Evolutionary conservation across 1,139 yeast species (phyloP).

Genomic region (Candida pseudoviswanathii): DNA sequence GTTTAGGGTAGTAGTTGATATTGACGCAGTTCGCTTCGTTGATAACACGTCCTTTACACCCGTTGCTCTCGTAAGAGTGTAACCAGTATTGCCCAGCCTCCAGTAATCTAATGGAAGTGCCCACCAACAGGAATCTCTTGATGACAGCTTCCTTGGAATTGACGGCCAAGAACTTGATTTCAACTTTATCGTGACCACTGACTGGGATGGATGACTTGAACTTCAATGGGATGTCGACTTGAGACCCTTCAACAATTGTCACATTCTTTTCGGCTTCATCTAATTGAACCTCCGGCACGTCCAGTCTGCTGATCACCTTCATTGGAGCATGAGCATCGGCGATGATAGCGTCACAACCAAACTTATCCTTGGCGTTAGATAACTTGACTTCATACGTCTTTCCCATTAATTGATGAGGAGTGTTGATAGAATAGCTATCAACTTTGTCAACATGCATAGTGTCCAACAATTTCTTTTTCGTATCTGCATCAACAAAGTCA

Average conservation of each 20-base stretch:
- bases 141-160: slow-evolving; percentile 5
- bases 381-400: slow-evolving; percentile 70
- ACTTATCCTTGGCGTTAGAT: slow-evolving; percentile 67
- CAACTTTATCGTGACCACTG: slow-evolving; percentile 27
- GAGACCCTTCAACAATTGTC: slow-evolving; percentile 63
- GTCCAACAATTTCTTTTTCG: slow-evolving; percentile 42
- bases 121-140: slow-evolving; percentile 9
- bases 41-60: slow-evolving; percentile 65
- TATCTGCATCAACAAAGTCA: slow-evolving; percentile 40
- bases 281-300: slow-evolving; percentile 51
- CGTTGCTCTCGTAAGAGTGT: slow-evolving; percentile 59
- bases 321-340: slow-evolving; percentile 54
- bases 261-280: slow-evolving; percentile 23
- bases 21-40: slow-evolving; percentile 34
- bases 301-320: slow-evolving; percentile 63
- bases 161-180: slow-evolving; percentile 23
- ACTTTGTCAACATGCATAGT: slow-evolving; percentile 48
- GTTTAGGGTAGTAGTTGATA: slow-evolving; percentile 59
- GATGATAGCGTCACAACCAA: slow-evolving; percentile 69
- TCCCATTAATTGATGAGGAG: slow-evolving; percentile 61
- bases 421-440: slow-evolving; percentile 42
- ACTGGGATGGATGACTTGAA: slow-evolving; percentile 33
- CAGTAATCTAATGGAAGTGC: slow-evolving; percentile 27
- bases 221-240: slow-evolving; percentile 59
- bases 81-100: slow-evolving; percentile 68